Evolutionary conservation across 2,329 filamentous ascomycete genomes (phyloP).

Genomic region (Ophiostoma angusticollis): DNA sequence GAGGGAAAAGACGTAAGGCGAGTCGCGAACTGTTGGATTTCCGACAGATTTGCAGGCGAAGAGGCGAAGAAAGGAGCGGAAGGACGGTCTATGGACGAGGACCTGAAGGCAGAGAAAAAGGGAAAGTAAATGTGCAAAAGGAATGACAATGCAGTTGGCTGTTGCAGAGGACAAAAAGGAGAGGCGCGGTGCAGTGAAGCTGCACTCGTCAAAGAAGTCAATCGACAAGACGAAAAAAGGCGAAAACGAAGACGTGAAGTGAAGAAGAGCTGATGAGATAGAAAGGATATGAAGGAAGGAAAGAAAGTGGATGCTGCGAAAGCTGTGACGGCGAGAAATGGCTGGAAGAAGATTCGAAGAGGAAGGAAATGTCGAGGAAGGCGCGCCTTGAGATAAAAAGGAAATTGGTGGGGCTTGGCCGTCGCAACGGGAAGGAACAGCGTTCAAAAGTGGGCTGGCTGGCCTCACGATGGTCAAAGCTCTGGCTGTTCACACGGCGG

Average conservation of each 20-base stretch:
- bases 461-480: too few species aligned
- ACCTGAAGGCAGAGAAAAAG: background rate
- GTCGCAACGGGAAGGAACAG: background rate
- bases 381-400: conserved; percentile 3
- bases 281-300: background rate
- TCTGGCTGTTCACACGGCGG: too few species aligned
- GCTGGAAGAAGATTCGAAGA: too few species aligned
- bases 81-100: too few species aligned
- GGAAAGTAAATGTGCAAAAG: background rate
- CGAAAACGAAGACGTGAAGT: conserved; percentile 4
- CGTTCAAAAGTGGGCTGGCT: background rate
- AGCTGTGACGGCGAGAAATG: too few species aligned
- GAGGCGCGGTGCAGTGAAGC: conserved; percentile 9
- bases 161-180: conserved; percentile 5
- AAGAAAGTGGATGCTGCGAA: background rate
- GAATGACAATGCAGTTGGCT: background rate
- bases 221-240: background rate
- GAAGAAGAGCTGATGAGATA: background rate
- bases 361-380: background rate
- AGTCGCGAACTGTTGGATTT: too few species aligned
- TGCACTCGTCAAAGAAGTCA: conserved; percentile 2
- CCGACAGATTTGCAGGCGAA: background rate
- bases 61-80: too few species aligned
- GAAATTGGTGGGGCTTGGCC: conserved; percentile 3
- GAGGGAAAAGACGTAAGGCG: background rate